A percentile compares a stretch with the other conserved stretches of the same genome.
Evolutionary conservation across 305 asterid genomes (phyloP).

Genomic region (Petunia hybrid): DNA sequence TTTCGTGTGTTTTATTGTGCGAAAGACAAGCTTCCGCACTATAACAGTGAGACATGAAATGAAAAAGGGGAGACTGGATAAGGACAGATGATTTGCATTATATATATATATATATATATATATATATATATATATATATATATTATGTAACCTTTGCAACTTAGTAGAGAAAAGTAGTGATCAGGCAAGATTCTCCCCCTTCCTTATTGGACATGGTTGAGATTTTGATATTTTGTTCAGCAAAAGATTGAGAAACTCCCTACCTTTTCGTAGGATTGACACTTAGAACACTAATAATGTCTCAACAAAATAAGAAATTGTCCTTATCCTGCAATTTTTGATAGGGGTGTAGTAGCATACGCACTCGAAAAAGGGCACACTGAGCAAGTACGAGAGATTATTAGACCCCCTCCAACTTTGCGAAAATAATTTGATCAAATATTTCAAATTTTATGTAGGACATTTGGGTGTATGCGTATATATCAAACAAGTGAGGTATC

Average conservation of each 20-base stretch:
- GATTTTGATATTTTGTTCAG: not conserved
- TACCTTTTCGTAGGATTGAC: not conserved
- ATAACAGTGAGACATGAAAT: too few relatives aligned
- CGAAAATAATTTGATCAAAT: not conserved
- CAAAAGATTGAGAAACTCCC: not conserved
- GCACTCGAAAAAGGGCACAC: not conserved
- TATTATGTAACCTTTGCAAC: conserved; percentile 22
- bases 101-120: too few relatives aligned
- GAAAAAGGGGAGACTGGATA: too few relatives aligned
- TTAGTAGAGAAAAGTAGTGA: conserved; percentile 14
- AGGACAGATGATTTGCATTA: too few relatives aligned
- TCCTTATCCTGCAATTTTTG: not conserved
- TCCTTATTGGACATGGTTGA: not conserved
- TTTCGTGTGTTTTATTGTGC: too few relatives aligned
- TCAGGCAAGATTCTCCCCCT: not conserved
- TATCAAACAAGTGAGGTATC: not conserved
- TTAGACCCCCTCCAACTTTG: not conserved
- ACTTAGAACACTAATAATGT: not conserved
- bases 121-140: too few relatives aligned
- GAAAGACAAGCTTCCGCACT: too few relatives aligned
- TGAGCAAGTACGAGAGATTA: not conserved
- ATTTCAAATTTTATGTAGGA: not conserved
- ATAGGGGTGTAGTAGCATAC: not conserved
- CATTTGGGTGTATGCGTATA: not conserved
- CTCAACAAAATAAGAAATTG: not conserved